Base-by-base conservation (phyloP, 2,329 filamentous ascomycete genomes). In the Pseudogymnoascus sp. region DNA sequence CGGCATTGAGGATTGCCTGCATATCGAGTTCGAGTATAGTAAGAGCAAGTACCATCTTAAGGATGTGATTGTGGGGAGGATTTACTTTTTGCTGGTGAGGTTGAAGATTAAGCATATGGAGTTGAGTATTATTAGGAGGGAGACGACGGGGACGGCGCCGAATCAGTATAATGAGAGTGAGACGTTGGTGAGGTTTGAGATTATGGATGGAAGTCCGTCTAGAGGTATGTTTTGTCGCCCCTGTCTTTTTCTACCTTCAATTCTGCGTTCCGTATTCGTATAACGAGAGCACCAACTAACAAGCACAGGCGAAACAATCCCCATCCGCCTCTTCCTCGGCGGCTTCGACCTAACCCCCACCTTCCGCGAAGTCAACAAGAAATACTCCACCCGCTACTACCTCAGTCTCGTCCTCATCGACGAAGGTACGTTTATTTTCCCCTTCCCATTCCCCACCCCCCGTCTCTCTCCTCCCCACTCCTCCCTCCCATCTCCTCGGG, bases 41-140 rank as follows among this genome's bases (percentile, higher is more conserved):
- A 99, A 99, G 82, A 95, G 88, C 76, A 97, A 97, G 79, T 99
- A 99, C 78, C 95, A 99, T 73, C 85, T 99, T 65, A 99, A 99
- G 79, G 95, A 99, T 76, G 95, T 99, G 68, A 99, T 99, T 69
- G 95, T 99, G 63, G 95, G 95, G 64, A 85, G 96, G 69, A 99
- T 99, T 81, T 99, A 99, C 80, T 99, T 99, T 79, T 79, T 99
- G 69, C 84, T 99, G 60, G 95, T 99, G 66, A 87, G 95, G 72
- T 82, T 99, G 75, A 99, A 99, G 86, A 99, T 99, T 77, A 97
- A 97, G 79, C 95, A 99, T 77, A 99, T 99, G 95, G 95, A 99
- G 79, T 80, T 99, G 67, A 96, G 91, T 69, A 99, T 99, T 72
- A 99, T 99, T 75, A 85, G 96, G 69, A 83, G 96, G 70, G 95